Conservation (phyloP, 2,329 filamentous ascomycete genomes). For the Penicillium concentricum region DNA sequence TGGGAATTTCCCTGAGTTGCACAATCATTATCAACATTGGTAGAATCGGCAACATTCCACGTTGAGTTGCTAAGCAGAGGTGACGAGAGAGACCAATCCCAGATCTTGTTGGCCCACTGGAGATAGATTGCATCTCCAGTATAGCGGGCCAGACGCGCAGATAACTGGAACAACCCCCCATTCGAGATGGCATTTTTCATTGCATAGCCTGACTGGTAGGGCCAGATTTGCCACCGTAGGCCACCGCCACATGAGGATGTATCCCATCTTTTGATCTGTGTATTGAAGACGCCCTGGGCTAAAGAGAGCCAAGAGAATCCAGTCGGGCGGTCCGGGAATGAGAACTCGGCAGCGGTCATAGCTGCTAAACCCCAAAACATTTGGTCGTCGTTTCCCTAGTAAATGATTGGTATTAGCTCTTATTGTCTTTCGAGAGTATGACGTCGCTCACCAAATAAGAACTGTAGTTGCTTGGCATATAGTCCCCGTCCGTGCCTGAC, state of each 20-base stretch:
- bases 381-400: constrained; percentile 17
- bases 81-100: constrained; percentile 12
- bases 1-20: constrained; percentile 60
- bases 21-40: constrained; percentile 50
- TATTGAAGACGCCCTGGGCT: constrained; percentile 14
- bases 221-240: constrained; percentile 14
- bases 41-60: constrained; percentile 14
- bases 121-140: constrained; percentile 10
- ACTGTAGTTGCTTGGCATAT: constrained; percentile 15
- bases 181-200: constrained; percentile 16
- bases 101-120: constrained; percentile 17
- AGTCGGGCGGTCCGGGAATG: neutral
- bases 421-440: neutral
- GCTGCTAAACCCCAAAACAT: constrained; percentile 16
- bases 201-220: constrained; percentile 9
- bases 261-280: constrained; percentile 12
- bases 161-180: constrained; percentile 13
- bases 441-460: constrained; percentile 9
- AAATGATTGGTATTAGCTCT: neutral
- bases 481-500: constrained; percentile 6
- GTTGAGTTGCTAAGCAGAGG: constrained; percentile 13
- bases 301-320: constrained; percentile 10
- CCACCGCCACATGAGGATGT: constrained; percentile 11
- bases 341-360: constrained; percentile 12
- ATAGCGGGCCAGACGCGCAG: constrained; percentile 13